Percentiles rank a stretch among this genome's conserved stretches.
Evolutionary conservation across 2,329 filamentous ascomycete genomes (phyloP).

Genomic region (Trichoderma koningiopsis): DNA sequence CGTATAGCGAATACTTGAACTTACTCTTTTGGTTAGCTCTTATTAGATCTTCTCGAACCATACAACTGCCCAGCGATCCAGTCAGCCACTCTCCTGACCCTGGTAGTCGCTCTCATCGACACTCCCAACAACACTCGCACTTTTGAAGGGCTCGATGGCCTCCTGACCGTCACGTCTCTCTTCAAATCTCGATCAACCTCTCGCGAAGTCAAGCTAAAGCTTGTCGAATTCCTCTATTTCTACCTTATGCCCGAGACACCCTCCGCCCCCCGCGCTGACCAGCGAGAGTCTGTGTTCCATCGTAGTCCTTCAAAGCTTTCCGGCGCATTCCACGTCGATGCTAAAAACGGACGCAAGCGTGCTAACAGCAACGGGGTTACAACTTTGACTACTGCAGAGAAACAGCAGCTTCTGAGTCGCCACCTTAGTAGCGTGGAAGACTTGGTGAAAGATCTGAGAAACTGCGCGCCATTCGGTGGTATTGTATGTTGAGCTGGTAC

Average conservation of each 20-base stretch:
- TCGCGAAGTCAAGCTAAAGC: slow-evolving; percentile 88
- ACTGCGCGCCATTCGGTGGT: slow-evolving; percentile 73
- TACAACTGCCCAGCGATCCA: slow-evolving; percentile 91
- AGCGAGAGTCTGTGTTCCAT: slow-evolving; percentile 55
- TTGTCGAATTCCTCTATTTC: slow-evolving; percentile 98
- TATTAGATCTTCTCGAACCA: slow-evolving; percentile 91
- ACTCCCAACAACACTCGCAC: slow-evolving; percentile 85
- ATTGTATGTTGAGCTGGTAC: slow-evolving; percentile 47
- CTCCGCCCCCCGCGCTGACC: slow-evolving; percentile 53
- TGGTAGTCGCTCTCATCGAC: slow-evolving; percentile 86
- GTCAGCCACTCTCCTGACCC: slow-evolving; percentile 82
- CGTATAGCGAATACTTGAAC: neutral
- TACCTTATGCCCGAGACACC: slow-evolving; percentile 93
- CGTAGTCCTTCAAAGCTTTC: slow-evolving; percentile 70
- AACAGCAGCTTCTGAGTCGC: slow-evolving; percentile 74
- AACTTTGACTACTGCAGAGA: slow-evolving; percentile 75
- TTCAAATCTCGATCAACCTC: slow-evolving; percentile 88
- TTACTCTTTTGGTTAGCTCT: slow-evolving; percentile 55
- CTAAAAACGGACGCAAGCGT: slow-evolving; percentile 35
- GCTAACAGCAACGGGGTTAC: slow-evolving; percentile 41
- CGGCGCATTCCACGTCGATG: slow-evolving; percentile 52
- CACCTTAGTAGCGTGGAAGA: slow-evolving; percentile 84
- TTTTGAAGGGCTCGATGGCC: slow-evolving; percentile 88
- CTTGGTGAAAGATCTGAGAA: slow-evolving; percentile 79
- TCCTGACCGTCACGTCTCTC: slow-evolving; percentile 86